These are phyloP conservation scores for Penicillium brevicompactum DNA, from an alignment of 2,329 filamentous ascomycete species.

Conservation along the genomic window DNA sequence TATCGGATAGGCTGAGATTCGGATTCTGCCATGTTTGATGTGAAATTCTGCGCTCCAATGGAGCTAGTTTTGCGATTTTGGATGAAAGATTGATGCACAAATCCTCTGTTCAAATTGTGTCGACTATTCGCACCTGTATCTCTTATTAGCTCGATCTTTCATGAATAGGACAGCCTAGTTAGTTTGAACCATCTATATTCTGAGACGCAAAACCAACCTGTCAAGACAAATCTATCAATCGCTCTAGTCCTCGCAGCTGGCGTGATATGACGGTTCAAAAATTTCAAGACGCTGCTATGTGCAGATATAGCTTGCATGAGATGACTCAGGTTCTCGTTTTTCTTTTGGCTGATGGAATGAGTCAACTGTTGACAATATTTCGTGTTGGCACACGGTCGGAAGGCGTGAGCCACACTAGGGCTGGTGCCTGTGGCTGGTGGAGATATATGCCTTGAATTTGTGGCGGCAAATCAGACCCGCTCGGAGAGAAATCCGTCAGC, in stretches of 20 bases:
- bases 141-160: conserved; percentile 1
- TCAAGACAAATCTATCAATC: conserved; percentile 3
- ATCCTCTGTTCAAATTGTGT: not conserved
- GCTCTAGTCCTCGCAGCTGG: conserved; percentile 7
- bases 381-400: conserved; percentile 22
- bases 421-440: conserved; percentile 8
- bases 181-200: not conserved
- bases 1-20: conserved; percentile 45
- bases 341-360: not conserved
- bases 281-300: conserved; percentile 14
- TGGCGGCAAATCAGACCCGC: not conserved
- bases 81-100: conserved; percentile 3
- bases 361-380: conserved; percentile 1
- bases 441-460: not conserved
- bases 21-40: conserved; percentile 38
- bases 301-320: conserved; percentile 21
- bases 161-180: not conserved
- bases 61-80: conserved; percentile 12
- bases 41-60: conserved; percentile 7
- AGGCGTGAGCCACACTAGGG: conserved; percentile 19
- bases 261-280: conserved; percentile 14
- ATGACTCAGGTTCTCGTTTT: not conserved
- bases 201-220: not conserved
- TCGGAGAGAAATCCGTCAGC: conserved; percentile 21
- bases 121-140: not conserved